Evolutionary conservation across 148 eudicot species (phyloP).

Genomic region (Nepenthes gracilis): DNA sequence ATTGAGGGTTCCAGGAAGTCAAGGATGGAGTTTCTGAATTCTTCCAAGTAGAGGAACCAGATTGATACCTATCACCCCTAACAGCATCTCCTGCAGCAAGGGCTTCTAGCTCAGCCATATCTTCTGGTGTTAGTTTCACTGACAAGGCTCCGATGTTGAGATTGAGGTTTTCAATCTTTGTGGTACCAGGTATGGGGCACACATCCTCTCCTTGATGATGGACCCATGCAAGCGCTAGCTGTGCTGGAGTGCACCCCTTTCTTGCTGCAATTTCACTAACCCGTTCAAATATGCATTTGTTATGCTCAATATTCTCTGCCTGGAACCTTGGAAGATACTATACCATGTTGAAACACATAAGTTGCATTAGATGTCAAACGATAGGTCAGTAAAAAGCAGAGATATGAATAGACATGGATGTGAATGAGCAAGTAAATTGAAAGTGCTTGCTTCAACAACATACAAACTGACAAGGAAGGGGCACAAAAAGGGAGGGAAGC

Average conservation of each 20-base stretch:
- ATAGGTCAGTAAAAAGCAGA: neutral
- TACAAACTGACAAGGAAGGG: no score
- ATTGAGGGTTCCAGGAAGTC: conserved; percentile 25
- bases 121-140: conserved; percentile 29
- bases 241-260: conserved; percentile 35
- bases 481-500: no score
- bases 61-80: conserved; percentile 23
- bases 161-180: conserved; percentile 31
- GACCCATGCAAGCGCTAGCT: conserved; percentile 40
- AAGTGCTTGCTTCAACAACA: neutral
- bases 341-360: neutral
- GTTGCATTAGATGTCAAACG: neutral
- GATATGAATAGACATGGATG: no score
- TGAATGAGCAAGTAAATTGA: no score
- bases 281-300: conserved; percentile 24
- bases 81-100: conserved; percentile 18
- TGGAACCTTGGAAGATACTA: conserved; percentile 22
- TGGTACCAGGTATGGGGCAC: conserved; percentile 36
- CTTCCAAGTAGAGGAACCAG: conserved; percentile 7
- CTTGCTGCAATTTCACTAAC: conserved; percentile 22
- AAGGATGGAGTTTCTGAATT: conserved; percentile 29
- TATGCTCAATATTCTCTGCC: neutral
- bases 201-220: conserved; percentile 34
- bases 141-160: conserved; percentile 28
- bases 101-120: conserved; percentile 29